Evolutionary conservation across 2,329 filamentous ascomycete genomes (phyloP), one percentile per base, ranked within the genome.

Genomic region (Ploettnerulaceae sp.): DNA sequence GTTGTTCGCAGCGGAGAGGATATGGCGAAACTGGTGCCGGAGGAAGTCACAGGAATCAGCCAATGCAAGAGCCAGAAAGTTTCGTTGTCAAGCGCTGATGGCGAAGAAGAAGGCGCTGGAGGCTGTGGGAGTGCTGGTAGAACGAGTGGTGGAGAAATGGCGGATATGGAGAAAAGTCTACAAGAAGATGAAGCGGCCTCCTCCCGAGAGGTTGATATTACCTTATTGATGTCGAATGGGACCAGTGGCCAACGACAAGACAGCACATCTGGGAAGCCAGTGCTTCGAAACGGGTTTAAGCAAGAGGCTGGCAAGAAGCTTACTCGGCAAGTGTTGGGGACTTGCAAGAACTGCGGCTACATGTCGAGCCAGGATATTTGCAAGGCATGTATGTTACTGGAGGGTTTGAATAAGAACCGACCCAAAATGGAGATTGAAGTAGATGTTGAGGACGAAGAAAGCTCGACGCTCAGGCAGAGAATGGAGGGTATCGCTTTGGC

Each of bases 1-100:
- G 89, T 98, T 43, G 91, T 98, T 21, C 77, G 86, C 48, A 96
- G 90, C 62, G 93, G 93, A 28, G 91, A 97, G 66, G 93, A 97
- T 56, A 95, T 98, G 87, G 91, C 89, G 7, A 81, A 79, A 47
- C 71, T 97, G n/a, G 86, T 93, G 0, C 86, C 86, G 0, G 72
- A 72, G 11, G 74, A 77, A 46, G 66, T 76, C 12, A 67, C 66
- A 20, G 70, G 71, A 17, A 64, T 68, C 7, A 73, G 72, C 54
- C 67, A 61, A 26, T 76, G 74, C 60, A 71, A 69, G 39, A 71
- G 67, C 59, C 71, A 65, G 54, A 64, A 61, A 60, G 64, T 63
- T 45, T 56, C 55, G 49, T 55, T 62, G 20, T 60, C 59, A 54
- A 57, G 52, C 55, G 57, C 58, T 51, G 58, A 61, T 53, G 60